Evolutionary conservation across 805 yeast genomes (phyloP).

Genomic region (Tetrapisispora phaffii): DNA sequence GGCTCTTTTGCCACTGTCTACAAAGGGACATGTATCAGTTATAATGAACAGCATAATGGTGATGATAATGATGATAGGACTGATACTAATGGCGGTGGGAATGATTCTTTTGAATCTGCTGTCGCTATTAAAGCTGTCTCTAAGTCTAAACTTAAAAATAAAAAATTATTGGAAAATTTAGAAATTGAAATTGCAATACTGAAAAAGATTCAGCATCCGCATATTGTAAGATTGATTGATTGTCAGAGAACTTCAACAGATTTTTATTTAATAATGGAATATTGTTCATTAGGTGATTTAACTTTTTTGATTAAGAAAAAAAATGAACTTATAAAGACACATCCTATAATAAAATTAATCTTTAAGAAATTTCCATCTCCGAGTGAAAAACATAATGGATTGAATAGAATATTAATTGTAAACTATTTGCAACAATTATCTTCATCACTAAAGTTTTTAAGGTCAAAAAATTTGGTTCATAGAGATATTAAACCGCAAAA

Average conservation of each 20-base stretch:
- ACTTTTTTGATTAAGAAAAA: slow-evolving; percentile 76
- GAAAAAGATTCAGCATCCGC: slow-evolving; percentile 84
- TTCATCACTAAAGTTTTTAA: slow-evolving; percentile 70
- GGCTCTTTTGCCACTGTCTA: slow-evolving; percentile 95
- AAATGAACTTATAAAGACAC: slow-evolving; percentile 57
- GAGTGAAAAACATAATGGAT: slow-evolving; percentile 57
- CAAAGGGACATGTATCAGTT: slow-evolving; percentile 50
- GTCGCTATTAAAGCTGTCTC: slow-evolving; percentile 88
- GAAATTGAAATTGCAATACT: slow-evolving; percentile 87
- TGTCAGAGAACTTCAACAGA: slow-evolving; percentile 68
- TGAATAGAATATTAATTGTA: slow-evolving; percentile 65
- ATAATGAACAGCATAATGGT: slow-evolving; percentile 7
- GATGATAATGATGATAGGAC: neutral
- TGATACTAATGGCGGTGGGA: slow-evolving; percentile 9
- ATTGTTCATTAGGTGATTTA: slow-evolving; percentile 90
- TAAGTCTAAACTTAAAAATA: slow-evolving; percentile 69
- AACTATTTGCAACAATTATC: slow-evolving; percentile 84
- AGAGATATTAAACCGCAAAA: slow-evolving; percentile 91
- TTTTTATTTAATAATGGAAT: slow-evolving; percentile 90
- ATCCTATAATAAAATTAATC: slow-evolving; percentile 69
- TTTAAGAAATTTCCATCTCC: slow-evolving; percentile 80
- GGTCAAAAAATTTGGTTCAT: slow-evolving; percentile 80
- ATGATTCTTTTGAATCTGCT: slow-evolving; percentile 35
- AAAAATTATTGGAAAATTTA: slow-evolving; percentile 79
- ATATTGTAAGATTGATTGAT: slow-evolving; percentile 78